Base-by-base conservation (phyloP, 148 eudicot genomes). In the Nepenthes gracilis region DNA sequence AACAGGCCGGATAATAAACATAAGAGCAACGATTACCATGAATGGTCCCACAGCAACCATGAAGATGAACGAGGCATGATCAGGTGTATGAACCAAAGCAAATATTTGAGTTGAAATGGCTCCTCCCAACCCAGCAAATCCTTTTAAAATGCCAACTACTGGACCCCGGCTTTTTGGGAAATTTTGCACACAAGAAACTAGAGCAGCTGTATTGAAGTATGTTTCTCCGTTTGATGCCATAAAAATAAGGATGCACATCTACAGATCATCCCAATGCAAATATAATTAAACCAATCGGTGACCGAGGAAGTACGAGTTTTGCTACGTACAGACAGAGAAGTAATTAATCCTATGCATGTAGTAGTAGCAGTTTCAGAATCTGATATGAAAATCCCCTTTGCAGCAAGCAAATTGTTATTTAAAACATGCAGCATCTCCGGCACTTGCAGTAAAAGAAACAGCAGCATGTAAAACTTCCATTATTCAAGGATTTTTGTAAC, bases 11-110 rank as follows among this genome's bases (percentile, higher is more conserved):
- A 91, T 69, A 37, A 91, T 62, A 80, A 83, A 87, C 97, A 91
- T 91, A 33, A 91, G 80, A 52, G 90, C 64, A 23, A 91, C 75
- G 55, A 74, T 70, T 56, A 87, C 97, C 90, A 87, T 85, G 14
- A 91, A 63, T 14, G 97, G 97, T 57, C 97, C 96, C 49, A 87
- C 96, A 7, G 97, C 97, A 64, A 91, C 74, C 97, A 91, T 91
- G 72, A 85, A 91, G 68, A 91, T 81, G 54, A 91, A 84, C 10
- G 97, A 85, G 33, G 97, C 97, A 5, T 83, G 83, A 73, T 87
- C 89, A 9, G 96, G 90, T 54, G 78, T 59, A 33, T 80, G 79
- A 14, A 91, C 71, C 35, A 87, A 33, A 1, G 84, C 75, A 59
- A 76, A 91, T 53, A 85, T 69, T 62, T 91, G 96, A 35, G 90